Base-by-base conservation (phyloP, 257 asterid genomes). In the Voacanga thouarsii region DNA sequence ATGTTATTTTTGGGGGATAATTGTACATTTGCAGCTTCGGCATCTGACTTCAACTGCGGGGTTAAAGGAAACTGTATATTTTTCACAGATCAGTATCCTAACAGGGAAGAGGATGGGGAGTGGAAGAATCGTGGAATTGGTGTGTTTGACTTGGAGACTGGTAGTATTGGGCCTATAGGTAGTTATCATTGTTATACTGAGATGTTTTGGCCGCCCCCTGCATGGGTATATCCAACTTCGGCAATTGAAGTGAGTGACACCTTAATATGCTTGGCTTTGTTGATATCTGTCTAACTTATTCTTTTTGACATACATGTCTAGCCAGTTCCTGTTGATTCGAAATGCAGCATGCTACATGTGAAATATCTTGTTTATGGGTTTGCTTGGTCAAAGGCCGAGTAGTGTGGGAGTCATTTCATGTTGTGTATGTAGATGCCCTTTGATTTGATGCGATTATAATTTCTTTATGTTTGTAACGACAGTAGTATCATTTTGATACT, bases 141-240 rank as follows among this genome's bases (percentile, higher is more conserved):
- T 39, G 89, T 93, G 83, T 95, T 88, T 68, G 89, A 85, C 84
- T 39, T 95, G 89, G 98, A 84, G 79, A 88, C 82, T 71, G 92
- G 96, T 78, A 86, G 87, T 39, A 91, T 95, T 68, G 91, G 86
- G 77, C 89, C 94, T 12, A 83, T 92, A 53, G 80, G 73, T 78
- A 77, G 80, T 77, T 80, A 63, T 28, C 50, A 18, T 77, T 88
- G 87, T 39, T 90, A 82, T 85, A 81, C 91, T 30, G 87, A 84
- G 80, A 77, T 90, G 90, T 91, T 95, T 84, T 91, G 98, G 97
- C 98, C 97, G 10, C 98, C 97, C 45, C 97, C 98, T 39, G 79
- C 84, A 30, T 95, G 98, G 97, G 84, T 90, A 76, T 82, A 72
- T 82, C 80, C 92, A 1, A 56, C 84, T 73, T 82, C 84, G n/a